Evolutionary conservation across 208 protist genomes (phyloP).

Genomic region (Crithidia thermophila): DNA sequence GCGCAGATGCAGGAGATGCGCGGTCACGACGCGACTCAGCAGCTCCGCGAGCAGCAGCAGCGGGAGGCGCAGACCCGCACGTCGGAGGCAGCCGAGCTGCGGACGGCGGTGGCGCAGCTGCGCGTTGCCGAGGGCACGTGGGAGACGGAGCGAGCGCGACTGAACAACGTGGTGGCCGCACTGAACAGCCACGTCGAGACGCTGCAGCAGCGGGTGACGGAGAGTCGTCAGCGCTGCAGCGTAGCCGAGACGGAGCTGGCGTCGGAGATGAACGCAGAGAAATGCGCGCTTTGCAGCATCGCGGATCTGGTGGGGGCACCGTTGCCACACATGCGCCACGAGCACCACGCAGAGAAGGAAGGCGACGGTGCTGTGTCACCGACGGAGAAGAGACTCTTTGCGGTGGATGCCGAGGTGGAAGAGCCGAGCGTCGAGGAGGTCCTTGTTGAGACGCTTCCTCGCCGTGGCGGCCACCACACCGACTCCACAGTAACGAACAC

Average conservation of each 20-base stretch:
- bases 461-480: not conserved
- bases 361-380: not conserved
- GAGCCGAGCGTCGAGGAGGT: constrained; percentile 29
- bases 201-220: not conserved
- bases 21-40: constrained; percentile 18
- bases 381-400: constrained; percentile 32
- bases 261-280: constrained; percentile 16
- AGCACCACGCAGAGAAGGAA: too few relatives aligned
- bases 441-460: not conserved
- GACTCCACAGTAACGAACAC: too few relatives aligned
- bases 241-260: constrained; percentile 9
- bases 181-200: constrained; percentile 5
- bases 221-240: not conserved
- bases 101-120: constrained; percentile 14
- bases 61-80: not conserved
- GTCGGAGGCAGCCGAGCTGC: constrained; percentile 22
- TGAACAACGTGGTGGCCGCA: not conserved
- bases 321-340: not conserved
- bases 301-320: constrained; percentile 3
- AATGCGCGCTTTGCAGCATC: constrained; percentile 9
- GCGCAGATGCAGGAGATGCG: constrained; percentile 15
- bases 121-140: constrained; percentile 11
- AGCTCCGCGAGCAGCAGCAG: constrained; percentile 19
- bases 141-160: constrained; percentile 23
- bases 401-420: not conserved